Base-by-base conservation (phyloP, 2,329 filamentous ascomycete species). In the Whalleya microplaca region DNA sequence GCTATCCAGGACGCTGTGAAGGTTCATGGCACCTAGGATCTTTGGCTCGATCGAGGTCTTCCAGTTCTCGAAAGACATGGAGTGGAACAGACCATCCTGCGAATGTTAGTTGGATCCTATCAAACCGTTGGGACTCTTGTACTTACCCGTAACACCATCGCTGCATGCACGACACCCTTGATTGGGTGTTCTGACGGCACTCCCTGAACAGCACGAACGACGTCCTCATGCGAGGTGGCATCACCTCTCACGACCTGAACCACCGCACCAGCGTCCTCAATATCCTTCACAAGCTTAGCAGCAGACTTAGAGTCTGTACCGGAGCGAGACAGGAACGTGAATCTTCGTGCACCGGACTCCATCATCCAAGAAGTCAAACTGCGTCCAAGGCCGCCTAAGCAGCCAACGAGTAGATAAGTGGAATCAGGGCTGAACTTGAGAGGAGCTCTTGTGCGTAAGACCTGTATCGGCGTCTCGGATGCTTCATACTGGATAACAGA, bases 351-450 rank as follows among this genome's bases (percentile, higher is more conserved):
- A 1, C 74, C 74, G 1, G 40, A 48, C n/a, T 59, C 59, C 59
- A 72, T 65, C 69, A 75, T 72, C 69, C 71, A 74, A 6, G 52
- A 58, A 0, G 72, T 66, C 19, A 75, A 45, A 21, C 68, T 71
- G 2, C 71, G 64, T 1, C 73, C 72, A 1, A 76, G 64, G 4
- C 73, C 73, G 20, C 74, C 73, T 4, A 75, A 61, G 52, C 73
- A 72, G 3, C 74, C 73, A 12, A 75, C 68, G 0, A 75, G 67
- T 16, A 75, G 64, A 54, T 75, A 75, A 3, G 58, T 52, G 2
- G 40, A 20, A 2, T 59, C 53, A 27, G 56, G 40, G 49, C 27
- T 52, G 56, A 66, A 45, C 48, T 56, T 49, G 6, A 62, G 23
- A 6, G 43, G 50, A 23, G 27, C 48, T 19, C 29, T 49, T 16